A percentile compares a stretch with the other conserved stretches of the same genome.
Evolutionary conservation across 2,329 filamentous ascomycete genomes (phyloP).

Genomic region (Epichloe hybrida): DNA sequence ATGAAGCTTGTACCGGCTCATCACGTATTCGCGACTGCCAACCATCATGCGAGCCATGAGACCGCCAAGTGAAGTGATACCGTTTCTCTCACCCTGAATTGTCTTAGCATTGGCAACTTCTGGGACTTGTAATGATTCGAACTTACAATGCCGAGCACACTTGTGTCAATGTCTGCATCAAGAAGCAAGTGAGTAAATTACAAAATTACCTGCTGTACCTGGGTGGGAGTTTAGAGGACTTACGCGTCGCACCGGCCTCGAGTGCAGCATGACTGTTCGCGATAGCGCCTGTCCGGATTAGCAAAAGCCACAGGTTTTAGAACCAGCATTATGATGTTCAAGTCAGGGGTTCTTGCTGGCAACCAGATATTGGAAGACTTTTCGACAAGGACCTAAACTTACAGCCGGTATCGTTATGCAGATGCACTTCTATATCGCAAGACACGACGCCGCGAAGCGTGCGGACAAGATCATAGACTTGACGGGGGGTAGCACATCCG

Average conservation of each 20-base stretch:
- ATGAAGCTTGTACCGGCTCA: conserved; percentile 56
- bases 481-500: conserved; percentile 66
- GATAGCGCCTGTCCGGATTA: conserved; percentile 48
- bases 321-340: neutral
- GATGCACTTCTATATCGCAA: conserved; percentile 75
- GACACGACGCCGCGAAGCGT: conserved; percentile 45
- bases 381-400: neutral
- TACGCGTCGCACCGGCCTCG: conserved; percentile 66
- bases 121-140: neutral
- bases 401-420: conserved; percentile 19
- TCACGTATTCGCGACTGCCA: conserved; percentile 8
- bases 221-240: neutral
- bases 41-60: conserved; percentile 22
- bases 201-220: neutral
- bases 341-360: no score
- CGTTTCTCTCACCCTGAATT: conserved; percentile 5
- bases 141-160: conserved; percentile 5
- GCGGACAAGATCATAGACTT: conserved; percentile 78
- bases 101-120: neutral
- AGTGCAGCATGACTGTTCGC: conserved; percentile 79
- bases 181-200: neutral
- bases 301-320: neutral
- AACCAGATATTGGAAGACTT: no score
- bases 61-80: conserved; percentile 8
- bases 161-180: conserved; percentile 5